These are phyloP conservation scores for Clohesyomyces aquaticus DNA, from an alignment of 495 filamentous ascomycete species.

Conservation along the genomic window DNA sequence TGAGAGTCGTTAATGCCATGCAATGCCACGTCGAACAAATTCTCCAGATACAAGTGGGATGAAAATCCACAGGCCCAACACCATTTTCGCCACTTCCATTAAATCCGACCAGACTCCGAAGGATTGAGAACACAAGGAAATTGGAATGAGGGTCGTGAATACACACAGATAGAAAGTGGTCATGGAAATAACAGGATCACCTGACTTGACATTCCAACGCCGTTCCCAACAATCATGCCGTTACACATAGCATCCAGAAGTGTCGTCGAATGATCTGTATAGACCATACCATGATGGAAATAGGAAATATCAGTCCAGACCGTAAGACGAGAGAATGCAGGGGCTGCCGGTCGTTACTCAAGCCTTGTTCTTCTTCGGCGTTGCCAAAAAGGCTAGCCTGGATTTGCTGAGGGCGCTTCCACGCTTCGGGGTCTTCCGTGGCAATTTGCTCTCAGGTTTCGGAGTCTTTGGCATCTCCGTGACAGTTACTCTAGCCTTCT, in stretches of 20 bases:
- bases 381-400: constrained; percentile 46
- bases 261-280: neutral
- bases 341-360: neutral
- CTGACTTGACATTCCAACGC: too few species aligned
- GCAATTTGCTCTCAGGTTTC: constrained; percentile 21
- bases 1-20: constrained; percentile 4
- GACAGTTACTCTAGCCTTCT: constrained; percentile 40
- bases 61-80: neutral
- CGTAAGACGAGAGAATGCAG: neutral
- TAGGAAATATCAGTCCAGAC: neutral
- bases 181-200: too few species aligned
- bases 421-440: constrained; percentile 27
- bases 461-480: constrained; percentile 35
- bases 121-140: constrained; percentile 7
- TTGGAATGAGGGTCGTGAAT: neutral
- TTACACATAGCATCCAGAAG: neutral
- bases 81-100: constrained; percentile 4
- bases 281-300: neutral
- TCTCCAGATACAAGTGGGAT: neutral
- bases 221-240: neutral
- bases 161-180: too few species aligned
- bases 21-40: neutral
- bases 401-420: constrained; percentile 42
- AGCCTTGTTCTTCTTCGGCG: constrained; percentile 41
- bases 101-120: constrained; percentile 1